These are phyloP conservation scores for Pogostemon cablin DNA, from an alignment of 257 asterid genomes.

Conservation along the genomic window DNA sequence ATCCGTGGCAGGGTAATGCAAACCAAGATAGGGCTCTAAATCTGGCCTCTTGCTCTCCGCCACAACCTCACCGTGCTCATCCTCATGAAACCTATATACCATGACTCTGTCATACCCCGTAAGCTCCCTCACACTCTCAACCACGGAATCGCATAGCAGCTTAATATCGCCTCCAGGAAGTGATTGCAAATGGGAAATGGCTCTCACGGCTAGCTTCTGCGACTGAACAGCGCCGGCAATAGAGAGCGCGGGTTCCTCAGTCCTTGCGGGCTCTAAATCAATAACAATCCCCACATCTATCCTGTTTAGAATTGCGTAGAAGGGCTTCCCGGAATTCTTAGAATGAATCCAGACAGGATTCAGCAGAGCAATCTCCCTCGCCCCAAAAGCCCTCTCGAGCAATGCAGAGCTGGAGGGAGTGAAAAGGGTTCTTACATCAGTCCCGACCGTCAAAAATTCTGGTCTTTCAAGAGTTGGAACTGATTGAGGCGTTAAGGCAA, in stretches of 20 bases:
- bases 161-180: slow-evolving; percentile 59
- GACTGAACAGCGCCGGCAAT: slow-evolving; percentile 65
- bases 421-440: slow-evolving; percentile 58
- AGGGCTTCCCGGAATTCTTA: slow-evolving; percentile 50
- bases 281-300: slow-evolving; percentile 61
- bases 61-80: slow-evolving; percentile 69
- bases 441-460: slow-evolving; percentile 43
- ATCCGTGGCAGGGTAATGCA: slow-evolving; percentile 62
- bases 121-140: slow-evolving; percentile 54
- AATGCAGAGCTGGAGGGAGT: slow-evolving; percentile 49
- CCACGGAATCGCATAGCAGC: slow-evolving; percentile 57
- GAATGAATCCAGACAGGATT: slow-evolving; percentile 63
- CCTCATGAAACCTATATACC: slow-evolving; percentile 69
- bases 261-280: slow-evolving; percentile 63
- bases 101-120: slow-evolving; percentile 61
- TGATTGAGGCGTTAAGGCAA: slow-evolving; percentile 50
- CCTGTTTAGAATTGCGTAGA: slow-evolving; percentile 60
- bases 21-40: slow-evolving; percentile 59
- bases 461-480: slow-evolving; percentile 45
- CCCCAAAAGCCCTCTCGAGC: slow-evolving; percentile 53
- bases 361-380: slow-evolving; percentile 50
- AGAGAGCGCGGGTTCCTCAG: slow-evolving; percentile 64
- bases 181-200: slow-evolving; percentile 60
- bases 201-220: slow-evolving; percentile 60
- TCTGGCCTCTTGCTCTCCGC: slow-evolving; percentile 54